Evolutionary conservation across 2,329 filamentous ascomycete species (phyloP), one percentile per base, ranked within the genome.

Genomic region (Colletotrichum graminicola): DNA sequence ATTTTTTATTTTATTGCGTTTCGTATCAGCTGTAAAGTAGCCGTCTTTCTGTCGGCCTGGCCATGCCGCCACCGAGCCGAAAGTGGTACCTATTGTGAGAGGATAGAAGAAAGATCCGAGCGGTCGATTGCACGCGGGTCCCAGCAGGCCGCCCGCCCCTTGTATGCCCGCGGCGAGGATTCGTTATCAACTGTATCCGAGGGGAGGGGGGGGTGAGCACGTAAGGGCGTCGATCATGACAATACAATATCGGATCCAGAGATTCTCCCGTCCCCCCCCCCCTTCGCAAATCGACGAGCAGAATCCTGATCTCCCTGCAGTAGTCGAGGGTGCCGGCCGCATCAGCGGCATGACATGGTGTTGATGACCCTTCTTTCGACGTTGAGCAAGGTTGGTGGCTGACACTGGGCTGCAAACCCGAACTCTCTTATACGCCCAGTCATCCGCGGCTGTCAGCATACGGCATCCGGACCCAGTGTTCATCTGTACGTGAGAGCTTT

Each of bases 401-500:
- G 34, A 36, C 34, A 3, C 34, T 11, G 34, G 29, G 32, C 56
- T 67, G 67, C 56, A 62, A 21, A 47, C 32, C 14, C 21, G 56
- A 67, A 71, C 63, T 71, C 56, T 71, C 26, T 41, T 62, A 21
- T 49, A 67, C 43, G 41, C 62, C 23, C 43, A 62, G 43, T 29
- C 43, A 26, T 62, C 43, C 56, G 43, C 43, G 59, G 59, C 59
- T 45, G 23, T 16, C 34, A 62, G 45, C 60, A 51, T 49, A 32
- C 43, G 26, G 41, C 52, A 59, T 70, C 39, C 55, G 41, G 67
- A 43, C 62, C 54, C 34, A 64, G 67, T 55, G 55, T 71, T 71
- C 67, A 56, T 71, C 56, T 61, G 62, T 66, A 70, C 18, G 36
- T 41, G 55, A 68, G 41, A n/a, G 32, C 56, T 64, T 56, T 45